phyloP scores from a whole-genome alignment of 495 filamentous ascomycete genomes.

The Hyaloscypha bicolor region DNA sequence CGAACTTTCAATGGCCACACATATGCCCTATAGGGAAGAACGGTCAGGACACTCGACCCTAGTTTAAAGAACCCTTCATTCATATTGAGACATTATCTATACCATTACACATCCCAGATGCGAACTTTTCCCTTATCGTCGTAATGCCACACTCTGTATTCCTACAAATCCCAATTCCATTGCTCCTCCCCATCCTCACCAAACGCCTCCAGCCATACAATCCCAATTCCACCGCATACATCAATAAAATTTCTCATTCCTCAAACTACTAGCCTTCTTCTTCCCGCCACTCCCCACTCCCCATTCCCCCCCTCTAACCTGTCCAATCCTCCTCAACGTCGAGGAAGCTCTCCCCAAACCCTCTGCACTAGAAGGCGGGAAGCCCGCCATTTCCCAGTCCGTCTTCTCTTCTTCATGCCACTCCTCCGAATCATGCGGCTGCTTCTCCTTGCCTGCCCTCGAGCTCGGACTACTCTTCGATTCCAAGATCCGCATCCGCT shows the following conservation, averaged over 20 bases:
- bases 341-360: conserved; percentile 26
- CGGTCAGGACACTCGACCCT: no score
- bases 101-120: no score
- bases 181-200: neutral
- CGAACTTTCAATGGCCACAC: no score
- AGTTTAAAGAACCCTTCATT: no score
- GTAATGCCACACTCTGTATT: no score
- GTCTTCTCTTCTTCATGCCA: conserved; percentile 27
- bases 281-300: conserved; percentile 21
- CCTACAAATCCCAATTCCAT: no score
- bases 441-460: conserved; percentile 6
- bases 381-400: conserved; percentile 22
- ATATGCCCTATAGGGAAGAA: no score
- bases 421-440: conserved; percentile 14
- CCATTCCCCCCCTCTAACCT: conserved; percentile 32
- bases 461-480: neutral
- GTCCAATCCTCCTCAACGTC: conserved; percentile 28
- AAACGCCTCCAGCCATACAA: neutral
- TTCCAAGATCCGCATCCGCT: conserved; percentile 28
- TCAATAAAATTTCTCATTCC: conserved; percentile 28
- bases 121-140: no score
- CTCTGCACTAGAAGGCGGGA: neutral
- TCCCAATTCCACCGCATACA: neutral
- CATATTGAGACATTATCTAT: no score
- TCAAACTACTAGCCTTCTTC: conserved; percentile 33